Evolutionary conservation across 75 land plant species (phyloP).

Genomic region (Adiantum capillusveneris): DNA sequence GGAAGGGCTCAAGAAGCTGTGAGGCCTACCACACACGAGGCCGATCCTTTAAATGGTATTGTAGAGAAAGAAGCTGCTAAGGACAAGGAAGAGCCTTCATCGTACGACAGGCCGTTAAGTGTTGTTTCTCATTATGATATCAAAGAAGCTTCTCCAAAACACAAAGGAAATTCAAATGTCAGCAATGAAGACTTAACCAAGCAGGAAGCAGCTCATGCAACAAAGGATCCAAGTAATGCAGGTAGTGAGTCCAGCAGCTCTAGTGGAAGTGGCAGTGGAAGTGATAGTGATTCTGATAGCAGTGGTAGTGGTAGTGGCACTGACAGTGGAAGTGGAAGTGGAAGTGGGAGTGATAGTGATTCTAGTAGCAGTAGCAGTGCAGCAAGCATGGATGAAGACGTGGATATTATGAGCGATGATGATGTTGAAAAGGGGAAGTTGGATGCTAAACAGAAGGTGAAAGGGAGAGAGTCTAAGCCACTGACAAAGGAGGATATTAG

Average conservation of each 20-base stretch:
- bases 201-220: conserved; percentile 19
- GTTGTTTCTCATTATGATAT: conserved; percentile 27
- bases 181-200: conserved; percentile 22
- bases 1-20: not conserved
- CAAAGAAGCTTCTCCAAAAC: not conserved
- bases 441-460: conserved; percentile 27
- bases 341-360: conserved; percentile 39
- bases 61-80: conserved; percentile 5
- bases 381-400: conserved; percentile 64
- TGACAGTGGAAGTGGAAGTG: conserved; percentile 41
- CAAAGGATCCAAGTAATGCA: conserved; percentile 38
- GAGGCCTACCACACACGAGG: not conserved
- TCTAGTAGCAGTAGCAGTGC: conserved; percentile 17
- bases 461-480: not conserved
- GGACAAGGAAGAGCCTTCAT: conserved; percentile 21
- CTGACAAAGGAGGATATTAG: not conserved
- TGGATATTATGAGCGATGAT: conserved; percentile 80
- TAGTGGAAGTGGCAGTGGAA: conserved; percentile 78
- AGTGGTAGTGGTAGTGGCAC: conserved; percentile 63
- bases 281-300: conserved; percentile 48
- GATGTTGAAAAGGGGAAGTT: conserved; percentile 40
- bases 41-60: not conserved
- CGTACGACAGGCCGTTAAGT: conserved; percentile 12
- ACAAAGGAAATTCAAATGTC: no score
- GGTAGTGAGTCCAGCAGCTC: conserved; percentile 50